phyloP scores from a whole-genome alignment of 306 rosid genomes.

The Alnus rubra region DNA sequence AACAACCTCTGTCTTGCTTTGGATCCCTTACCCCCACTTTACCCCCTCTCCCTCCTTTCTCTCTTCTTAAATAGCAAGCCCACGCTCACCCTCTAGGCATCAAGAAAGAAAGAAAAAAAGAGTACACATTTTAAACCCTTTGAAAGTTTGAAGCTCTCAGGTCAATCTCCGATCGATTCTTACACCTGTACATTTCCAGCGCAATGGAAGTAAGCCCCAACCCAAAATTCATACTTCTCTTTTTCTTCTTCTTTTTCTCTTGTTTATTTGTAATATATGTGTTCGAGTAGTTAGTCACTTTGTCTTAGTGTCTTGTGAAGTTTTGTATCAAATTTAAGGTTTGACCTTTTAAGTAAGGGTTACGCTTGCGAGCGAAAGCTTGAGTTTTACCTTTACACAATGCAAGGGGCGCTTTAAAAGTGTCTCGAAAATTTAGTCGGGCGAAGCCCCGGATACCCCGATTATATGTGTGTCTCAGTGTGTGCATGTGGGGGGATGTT shows the following conservation, averaged over 20 bases:
- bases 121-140: constrained; percentile 12
- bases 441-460: too few relatives aligned
- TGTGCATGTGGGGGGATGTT: not conserved
- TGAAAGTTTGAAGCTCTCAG: not conserved
- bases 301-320: too few relatives aligned
- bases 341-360: too few relatives aligned
- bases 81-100: constrained; percentile 24
- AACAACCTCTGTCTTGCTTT: constrained; percentile 21
- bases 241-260: not conserved
- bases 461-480: too few relatives aligned
- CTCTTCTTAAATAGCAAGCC: constrained; percentile 41
- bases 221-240: not conserved
- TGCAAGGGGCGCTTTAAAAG: too few relatives aligned
- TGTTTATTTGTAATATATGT: too few relatives aligned
- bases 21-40: constrained; percentile 34
- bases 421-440: too few relatives aligned
- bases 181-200: not conserved
- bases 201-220: constrained; percentile 42
- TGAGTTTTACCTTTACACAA: too few relatives aligned
- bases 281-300: too few relatives aligned
- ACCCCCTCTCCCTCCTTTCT: constrained; percentile 3
- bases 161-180: constrained; percentile 5
- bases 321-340: too few relatives aligned
- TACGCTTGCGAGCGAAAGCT: too few relatives aligned
- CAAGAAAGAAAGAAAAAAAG: constrained; percentile 15